Conservation (phyloP, 2,329 filamentous ascomycete species). For the Bipolaris sorokiniana region DNA sequence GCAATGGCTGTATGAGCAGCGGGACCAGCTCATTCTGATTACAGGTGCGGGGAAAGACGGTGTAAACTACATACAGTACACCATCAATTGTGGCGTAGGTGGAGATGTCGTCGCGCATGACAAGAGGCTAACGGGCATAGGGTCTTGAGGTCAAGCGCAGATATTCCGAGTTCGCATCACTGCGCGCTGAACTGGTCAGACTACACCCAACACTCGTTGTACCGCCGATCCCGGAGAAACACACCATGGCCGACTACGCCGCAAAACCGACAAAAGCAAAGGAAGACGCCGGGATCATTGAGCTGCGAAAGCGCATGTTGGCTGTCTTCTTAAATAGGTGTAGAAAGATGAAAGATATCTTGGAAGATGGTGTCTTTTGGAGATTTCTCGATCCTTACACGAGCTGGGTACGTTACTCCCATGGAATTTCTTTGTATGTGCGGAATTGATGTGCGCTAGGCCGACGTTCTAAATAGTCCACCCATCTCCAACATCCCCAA, state of each 20-base stretch:
- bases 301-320: slow-evolving; percentile 94
- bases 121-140: slow-evolving; percentile 55
- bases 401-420: slow-evolving; percentile 76
- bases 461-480: slow-evolving; percentile 91
- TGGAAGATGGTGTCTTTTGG: slow-evolving; percentile 96
- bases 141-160: slow-evolving; percentile 92
- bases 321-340: slow-evolving; percentile 95
- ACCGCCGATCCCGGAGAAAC: slow-evolving; percentile 97
- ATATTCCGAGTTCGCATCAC: slow-evolving; percentile 94
- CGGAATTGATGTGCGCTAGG: slow-evolving; percentile 59
- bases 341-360: slow-evolving; percentile 86
- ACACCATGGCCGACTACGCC: slow-evolving; percentile 98
- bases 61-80: slow-evolving; percentile 95
- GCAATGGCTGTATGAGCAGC: slow-evolving; percentile 96
- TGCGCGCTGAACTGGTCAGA: slow-evolving; percentile 85
- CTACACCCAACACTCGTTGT: slow-evolving; percentile 95
- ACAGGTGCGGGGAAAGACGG: slow-evolving; percentile 94
- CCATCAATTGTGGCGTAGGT: slow-evolving; percentile 88
- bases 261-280: slow-evolving; percentile 98
- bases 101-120: neutral
- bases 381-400: slow-evolving; percentile 96
- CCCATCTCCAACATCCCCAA: slow-evolving; percentile 92
- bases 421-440: neutral
- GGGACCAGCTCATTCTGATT: slow-evolving; percentile 86
- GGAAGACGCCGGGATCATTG: slow-evolving; percentile 95